These are phyloP conservation scores for Blastobotrys capitulatus DNA, from an alignment of 1,139 yeast genomes.

Conservation along the genomic window DNA sequence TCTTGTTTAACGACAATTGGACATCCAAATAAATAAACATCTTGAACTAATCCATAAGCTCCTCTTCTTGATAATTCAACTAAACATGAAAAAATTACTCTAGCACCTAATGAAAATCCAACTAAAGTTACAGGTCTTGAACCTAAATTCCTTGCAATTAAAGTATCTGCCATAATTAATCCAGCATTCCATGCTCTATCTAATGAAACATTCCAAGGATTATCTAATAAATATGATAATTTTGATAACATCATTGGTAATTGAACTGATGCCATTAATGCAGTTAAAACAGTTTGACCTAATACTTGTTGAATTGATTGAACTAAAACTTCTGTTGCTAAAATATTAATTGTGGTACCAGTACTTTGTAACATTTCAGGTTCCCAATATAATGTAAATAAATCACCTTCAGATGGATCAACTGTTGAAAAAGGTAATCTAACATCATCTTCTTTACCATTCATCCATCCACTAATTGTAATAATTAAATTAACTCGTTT, in stretches of 20 bases:
- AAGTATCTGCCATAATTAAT: conserved; percentile 80
- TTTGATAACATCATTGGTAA: conserved; percentile 89
- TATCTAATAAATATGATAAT: conserved; percentile 82
- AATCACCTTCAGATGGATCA: conserved; percentile 97
- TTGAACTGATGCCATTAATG: conserved; percentile 93
- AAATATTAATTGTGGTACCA: conserved; percentile 91
- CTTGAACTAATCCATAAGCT: conserved; percentile 84
- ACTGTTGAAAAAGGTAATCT: conserved; percentile 93
- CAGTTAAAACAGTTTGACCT: conserved; percentile 88
- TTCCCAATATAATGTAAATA: conserved; percentile 90
- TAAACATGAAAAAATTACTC: conserved; percentile 86
- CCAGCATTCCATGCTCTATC: conserved; percentile 99
- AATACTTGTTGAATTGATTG: conserved; percentile 92
- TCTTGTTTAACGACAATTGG: conserved; percentile 79
- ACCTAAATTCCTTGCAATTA: conserved; percentile 82
- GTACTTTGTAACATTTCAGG: conserved; percentile 95
- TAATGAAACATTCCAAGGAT: conserved; percentile 96
- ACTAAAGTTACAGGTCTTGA: conserved; percentile 88
- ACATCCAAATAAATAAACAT: conserved; percentile 82
- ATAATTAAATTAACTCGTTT: conserved; percentile 80
- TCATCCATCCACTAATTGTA: conserved; percentile 99
- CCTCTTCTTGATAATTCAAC: conserved; percentile 81
- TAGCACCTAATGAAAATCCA: conserved; percentile 91
- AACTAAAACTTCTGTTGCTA: conserved; percentile 90
- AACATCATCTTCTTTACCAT: conserved; percentile 91